Percentiles rank a stretch among this genome's conserved stretches.
Conservation (phyloP, 1,284 basidiomycete species). For the Peniophora sp. region DNA sequence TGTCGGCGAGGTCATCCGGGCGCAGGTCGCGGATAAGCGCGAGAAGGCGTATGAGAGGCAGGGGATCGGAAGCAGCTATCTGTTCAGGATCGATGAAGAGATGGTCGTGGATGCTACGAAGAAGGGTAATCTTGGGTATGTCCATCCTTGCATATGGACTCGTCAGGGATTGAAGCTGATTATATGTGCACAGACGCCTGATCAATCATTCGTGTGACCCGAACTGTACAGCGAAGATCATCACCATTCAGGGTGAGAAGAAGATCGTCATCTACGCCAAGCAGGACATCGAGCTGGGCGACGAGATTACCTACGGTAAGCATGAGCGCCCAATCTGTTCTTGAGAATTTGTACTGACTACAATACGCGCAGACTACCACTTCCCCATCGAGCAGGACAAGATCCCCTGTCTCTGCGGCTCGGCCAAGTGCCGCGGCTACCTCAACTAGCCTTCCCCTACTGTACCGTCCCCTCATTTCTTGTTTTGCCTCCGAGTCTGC, state of each 20-base stretch:
- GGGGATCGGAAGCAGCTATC: slow-evolving; percentile 91
- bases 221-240: slow-evolving; percentile 97
- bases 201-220: slow-evolving; percentile 98
- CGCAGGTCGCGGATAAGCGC: slow-evolving; percentile 93
- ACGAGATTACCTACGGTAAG: slow-evolving; percentile 90
- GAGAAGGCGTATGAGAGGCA: slow-evolving; percentile 96
- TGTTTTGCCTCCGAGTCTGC: no score
- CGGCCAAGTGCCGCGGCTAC: slow-evolving; percentile 81
- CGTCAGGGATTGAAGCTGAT: not conserved
- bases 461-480: no score
- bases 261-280: slow-evolving; percentile 99
- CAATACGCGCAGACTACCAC: slow-evolving; percentile 67
- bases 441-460: slow-evolving; percentile 80
- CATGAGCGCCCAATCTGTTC: no score
- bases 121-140: slow-evolving; percentile 94
- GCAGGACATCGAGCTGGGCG: slow-evolving; percentile 85
- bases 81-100: slow-evolving; percentile 90
- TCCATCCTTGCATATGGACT: slow-evolving; percentile 15
- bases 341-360: slow-evolving; percentile 3
- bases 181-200: slow-evolving; percentile 53
- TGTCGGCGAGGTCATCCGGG: slow-evolving; percentile 93
- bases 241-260: slow-evolving; percentile 96
- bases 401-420: slow-evolving; percentile 85
- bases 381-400: slow-evolving; percentile 92
- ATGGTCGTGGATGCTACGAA: slow-evolving; percentile 96